Evolutionary conservation across 257 asterid genomes (phyloP).

Genomic region (Scutellaria minor): DNA sequence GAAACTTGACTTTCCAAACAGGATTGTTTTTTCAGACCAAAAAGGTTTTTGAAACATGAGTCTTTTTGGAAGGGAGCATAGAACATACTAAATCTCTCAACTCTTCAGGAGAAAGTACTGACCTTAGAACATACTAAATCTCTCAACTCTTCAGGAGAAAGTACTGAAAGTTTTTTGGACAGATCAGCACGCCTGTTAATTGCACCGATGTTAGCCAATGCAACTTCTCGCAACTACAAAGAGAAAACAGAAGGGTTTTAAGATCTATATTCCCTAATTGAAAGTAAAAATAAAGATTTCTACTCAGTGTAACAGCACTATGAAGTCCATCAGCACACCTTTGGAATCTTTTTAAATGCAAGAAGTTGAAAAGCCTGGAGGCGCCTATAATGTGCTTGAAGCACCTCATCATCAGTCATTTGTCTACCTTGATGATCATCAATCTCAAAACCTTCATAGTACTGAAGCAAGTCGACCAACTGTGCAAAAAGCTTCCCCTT

Average conservation of each 20-base stretch:
- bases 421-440: constrained; percentile 95
- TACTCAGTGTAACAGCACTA: neutral
- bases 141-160: constrained; percentile 81
- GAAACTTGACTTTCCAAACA: too few species aligned
- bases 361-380: constrained; percentile 93
- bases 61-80: neutral
- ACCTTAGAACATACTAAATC: constrained; percentile 93
- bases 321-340: constrained; percentile 49
- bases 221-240: constrained; percentile 87
- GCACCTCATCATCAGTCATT: constrained; percentile 98
- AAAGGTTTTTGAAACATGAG: too few species aligned
- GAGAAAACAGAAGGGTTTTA: constrained; percentile 22
- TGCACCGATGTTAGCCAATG: constrained; percentile 91
- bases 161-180: constrained; percentile 79
- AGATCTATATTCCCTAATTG: constrained; percentile 1
- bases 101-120: constrained; percentile 78
- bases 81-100: constrained; percentile 86
- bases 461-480: constrained; percentile 95
- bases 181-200: constrained; percentile 85
- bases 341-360: constrained; percentile 83
- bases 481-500: constrained; percentile 94
- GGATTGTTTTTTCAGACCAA: too few species aligned
- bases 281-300: constrained; percentile 3
- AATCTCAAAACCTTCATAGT: constrained; percentile 92
- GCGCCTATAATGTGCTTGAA: constrained; percentile 88